Conservation (phyloP, 2,329 filamentous ascomycete species). For the Ceratocystis papillata region DNA sequence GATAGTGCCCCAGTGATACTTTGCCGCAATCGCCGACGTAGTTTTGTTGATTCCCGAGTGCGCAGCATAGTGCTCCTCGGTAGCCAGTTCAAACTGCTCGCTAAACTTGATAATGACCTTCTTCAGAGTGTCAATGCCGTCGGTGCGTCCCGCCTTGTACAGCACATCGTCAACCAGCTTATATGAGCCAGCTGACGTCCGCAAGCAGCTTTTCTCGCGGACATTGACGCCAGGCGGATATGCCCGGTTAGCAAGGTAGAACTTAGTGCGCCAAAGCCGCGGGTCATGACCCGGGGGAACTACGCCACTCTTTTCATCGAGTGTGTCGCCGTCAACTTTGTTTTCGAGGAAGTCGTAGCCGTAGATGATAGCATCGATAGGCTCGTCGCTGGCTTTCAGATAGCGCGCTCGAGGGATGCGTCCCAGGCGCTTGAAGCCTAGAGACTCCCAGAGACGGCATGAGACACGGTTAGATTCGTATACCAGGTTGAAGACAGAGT, state of each 20-base stretch:
- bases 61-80: conserved; percentile 58
- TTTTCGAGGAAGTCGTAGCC: conserved; percentile 49
- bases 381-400: conserved; percentile 55
- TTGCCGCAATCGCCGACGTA: conserved; percentile 83
- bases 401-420: conserved; percentile 63
- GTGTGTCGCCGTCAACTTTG: conserved; percentile 34
- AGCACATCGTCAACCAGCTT: conserved; percentile 73
- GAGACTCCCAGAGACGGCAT: conserved; percentile 80
- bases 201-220: conserved; percentile 86
- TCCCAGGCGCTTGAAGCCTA: conserved; percentile 87
- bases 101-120: conserved; percentile 88
- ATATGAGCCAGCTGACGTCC: conserved; percentile 91
- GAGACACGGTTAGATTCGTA: conserved; percentile 90
- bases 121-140: conserved; percentile 39
- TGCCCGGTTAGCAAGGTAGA: conserved; percentile 87
- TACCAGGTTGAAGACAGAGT: conserved; percentile 88
- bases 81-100: conserved; percentile 81
- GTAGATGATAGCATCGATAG: conserved; percentile 68
- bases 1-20: conserved; percentile 95
- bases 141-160: conserved; percentile 58
- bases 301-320: conserved; percentile 25
- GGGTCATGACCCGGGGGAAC: conserved; percentile 47
- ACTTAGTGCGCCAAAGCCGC: conserved; percentile 97
- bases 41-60: conserved; percentile 98
- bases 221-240: conserved; percentile 90